Percentiles rank a stretch among this genome's conserved stretches.
These are phyloP conservation scores for Cystobasidium slooffiae DNA, from an alignment of 1,284 basidiomycete species.

Conservation along the genomic window DNA sequence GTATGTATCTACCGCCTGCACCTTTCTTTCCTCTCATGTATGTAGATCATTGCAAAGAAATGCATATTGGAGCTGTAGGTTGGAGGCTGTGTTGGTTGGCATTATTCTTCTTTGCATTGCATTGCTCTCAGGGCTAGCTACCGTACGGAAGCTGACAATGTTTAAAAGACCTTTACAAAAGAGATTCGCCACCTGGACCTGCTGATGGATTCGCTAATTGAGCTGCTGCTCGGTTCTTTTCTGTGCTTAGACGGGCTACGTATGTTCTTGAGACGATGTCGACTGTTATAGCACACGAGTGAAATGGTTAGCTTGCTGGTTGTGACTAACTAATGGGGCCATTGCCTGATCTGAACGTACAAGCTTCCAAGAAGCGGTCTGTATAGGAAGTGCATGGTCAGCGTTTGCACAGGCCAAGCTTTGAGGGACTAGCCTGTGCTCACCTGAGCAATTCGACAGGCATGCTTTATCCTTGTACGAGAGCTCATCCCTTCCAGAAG, in stretches of 20 bases:
- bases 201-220: constrained; percentile 15
- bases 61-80: too few species aligned
- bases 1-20: too few species aligned
- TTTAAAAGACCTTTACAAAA: not conserved
- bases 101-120: not conserved
- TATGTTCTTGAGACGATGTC: constrained; percentile 41
- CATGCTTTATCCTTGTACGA: constrained; percentile 38
- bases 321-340: not conserved
- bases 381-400: not conserved
- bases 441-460: constrained; percentile 35
- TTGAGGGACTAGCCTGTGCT: not conserved
- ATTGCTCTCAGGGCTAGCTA: not conserved
- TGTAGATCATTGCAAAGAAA: too few species aligned
- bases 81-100: not conserved
- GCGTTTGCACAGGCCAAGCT: not conserved
- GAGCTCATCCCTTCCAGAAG: constrained; percentile 18
- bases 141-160: too few species aligned
- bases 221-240: constrained; percentile 28
- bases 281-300: constrained; percentile 3
- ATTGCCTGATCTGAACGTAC: constrained; percentile 5
- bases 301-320: not conserved
- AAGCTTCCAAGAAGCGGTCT: constrained; percentile 42
- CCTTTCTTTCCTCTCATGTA: too few species aligned
- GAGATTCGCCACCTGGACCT: constrained; percentile 18
- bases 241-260: constrained; percentile 24